Evolutionary conservation across 139 green algal species (phyloP).

Genomic region (Asterochloris sp.): DNA sequence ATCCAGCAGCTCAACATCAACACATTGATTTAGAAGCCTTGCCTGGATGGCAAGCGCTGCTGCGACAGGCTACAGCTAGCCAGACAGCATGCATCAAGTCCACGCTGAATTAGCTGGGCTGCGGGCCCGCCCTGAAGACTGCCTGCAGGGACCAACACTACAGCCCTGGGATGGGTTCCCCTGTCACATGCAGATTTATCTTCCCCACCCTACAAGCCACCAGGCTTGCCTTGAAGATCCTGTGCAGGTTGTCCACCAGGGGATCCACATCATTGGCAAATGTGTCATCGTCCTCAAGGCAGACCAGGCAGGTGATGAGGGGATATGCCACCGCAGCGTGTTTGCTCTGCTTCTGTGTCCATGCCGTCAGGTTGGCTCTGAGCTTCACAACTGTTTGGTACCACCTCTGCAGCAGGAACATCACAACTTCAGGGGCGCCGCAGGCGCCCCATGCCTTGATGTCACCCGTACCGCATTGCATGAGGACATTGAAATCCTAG

Average conservation of each 20-base stretch:
- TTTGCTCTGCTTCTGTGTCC: slow-evolving; percentile 76
- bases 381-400: slow-evolving; percentile 37
- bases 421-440: too few species aligned
- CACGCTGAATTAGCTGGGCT: too few species aligned
- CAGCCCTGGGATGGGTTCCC: too few species aligned
- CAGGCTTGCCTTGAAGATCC: slow-evolving; percentile 41
- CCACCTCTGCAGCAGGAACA: slow-evolving; percentile 29
- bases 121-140: too few species aligned
- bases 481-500: neutral
- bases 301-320: slow-evolving; percentile 70
- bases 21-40: too few species aligned
- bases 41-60: too few species aligned
- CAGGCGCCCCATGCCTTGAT: neutral
- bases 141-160: too few species aligned
- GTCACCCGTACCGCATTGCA: neutral
- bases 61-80: too few species aligned
- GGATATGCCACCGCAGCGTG: slow-evolving; percentile 56
- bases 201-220: too few species aligned
- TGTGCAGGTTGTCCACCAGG: slow-evolving; percentile 62
- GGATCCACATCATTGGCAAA: slow-evolving; percentile 49
- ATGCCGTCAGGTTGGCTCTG: slow-evolving; percentile 49
- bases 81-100: too few species aligned
- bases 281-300: slow-evolving; percentile 54
- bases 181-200: too few species aligned
- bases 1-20: too few species aligned